These are phyloP conservation scores for Prasinococcaceae sp. DNA, from an alignment of 139 green algal genomes.

Conservation along the genomic window DNA sequence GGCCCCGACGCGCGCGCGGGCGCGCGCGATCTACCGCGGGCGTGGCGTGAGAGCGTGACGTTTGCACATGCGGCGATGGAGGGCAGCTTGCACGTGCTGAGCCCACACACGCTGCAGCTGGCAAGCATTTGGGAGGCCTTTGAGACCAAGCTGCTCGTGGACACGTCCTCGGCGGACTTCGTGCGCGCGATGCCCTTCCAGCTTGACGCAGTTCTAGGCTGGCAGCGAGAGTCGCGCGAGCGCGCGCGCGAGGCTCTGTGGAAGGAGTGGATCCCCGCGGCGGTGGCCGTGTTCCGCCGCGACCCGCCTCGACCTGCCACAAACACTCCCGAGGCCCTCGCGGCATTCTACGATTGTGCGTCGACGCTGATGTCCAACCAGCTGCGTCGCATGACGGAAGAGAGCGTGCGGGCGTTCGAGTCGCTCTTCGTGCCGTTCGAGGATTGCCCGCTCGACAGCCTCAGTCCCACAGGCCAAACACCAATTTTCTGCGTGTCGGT, in stretches of 20 bases:
- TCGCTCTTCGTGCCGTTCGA: neutral
- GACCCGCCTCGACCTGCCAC: conserved; percentile 43
- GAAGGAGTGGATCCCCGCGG: conserved; percentile 52
- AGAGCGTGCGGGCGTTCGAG: neutral
- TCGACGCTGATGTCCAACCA: conserved; percentile 51
- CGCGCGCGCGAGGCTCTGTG: conserved; percentile 39
- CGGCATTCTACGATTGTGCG: conserved; percentile 34
- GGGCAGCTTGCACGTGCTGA: conserved; percentile 58
- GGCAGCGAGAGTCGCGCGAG: conserved; percentile 38
- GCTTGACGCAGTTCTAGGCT: conserved; percentile 31
- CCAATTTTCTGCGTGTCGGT: no score
- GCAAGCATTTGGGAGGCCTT: conserved; percentile 43
- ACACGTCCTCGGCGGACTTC: conserved; percentile 1
- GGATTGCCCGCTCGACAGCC: no score
- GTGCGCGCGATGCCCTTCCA: conserved; percentile 9
- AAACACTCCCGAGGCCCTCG: conserved; percentile 49
- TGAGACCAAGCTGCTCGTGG: conserved; percentile 21
- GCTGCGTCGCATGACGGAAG: conserved; percentile 24
- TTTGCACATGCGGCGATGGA: conserved; percentile 47
- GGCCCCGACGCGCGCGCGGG: no score
- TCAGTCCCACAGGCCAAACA: no score
- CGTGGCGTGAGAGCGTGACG: conserved; percentile 37
- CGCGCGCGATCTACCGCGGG: conserved; percentile 24
- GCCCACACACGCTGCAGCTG: conserved; percentile 48
- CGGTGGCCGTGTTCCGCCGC: conserved; percentile 46